Evolutionary conservation across 768 basidiomycete species (phyloP).

Genomic region (Tylopilus vinaceipallidus): DNA sequence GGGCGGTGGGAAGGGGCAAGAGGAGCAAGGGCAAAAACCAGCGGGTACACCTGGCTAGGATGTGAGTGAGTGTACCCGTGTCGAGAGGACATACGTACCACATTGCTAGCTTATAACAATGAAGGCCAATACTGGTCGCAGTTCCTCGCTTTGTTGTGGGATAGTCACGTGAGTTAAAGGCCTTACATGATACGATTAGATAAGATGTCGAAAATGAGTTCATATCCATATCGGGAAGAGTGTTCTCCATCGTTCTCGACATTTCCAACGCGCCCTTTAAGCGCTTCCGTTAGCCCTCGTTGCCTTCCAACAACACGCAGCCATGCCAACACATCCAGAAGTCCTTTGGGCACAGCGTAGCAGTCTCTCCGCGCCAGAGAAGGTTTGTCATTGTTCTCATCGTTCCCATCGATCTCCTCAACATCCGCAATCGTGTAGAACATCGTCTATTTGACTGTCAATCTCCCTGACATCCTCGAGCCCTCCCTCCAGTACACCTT

Average conservation of each 20-base stretch:
- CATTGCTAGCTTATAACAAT: no score
- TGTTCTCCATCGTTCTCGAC: constrained; percentile 33
- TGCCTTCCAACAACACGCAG: constrained; percentile 9
- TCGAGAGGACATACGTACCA: constrained; percentile 45
- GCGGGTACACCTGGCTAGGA: constrained; percentile 67
- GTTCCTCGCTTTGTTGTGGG: background rate
- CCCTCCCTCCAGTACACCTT: constrained; percentile 59
- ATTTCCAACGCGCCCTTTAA: constrained; percentile 26
- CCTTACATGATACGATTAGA: constrained; percentile 14
- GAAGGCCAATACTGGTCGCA: no score
- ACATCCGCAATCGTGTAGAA: constrained; percentile 50
- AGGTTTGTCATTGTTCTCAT: constrained; percentile 45
- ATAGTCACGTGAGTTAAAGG: constrained; percentile 16
- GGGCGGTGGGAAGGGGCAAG: constrained; percentile 74
- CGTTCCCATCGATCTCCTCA: background rate
- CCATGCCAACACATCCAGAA: constrained; percentile 70
- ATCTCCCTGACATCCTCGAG: constrained; percentile 70
- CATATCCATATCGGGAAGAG: constrained; percentile 17
- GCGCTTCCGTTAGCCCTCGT: background rate
- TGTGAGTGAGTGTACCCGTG: background rate
- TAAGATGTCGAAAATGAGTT: background rate
- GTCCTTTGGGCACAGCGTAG: constrained; percentile 95
- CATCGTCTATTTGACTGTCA: constrained; percentile 80
- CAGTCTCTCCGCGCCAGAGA: constrained; percentile 57
- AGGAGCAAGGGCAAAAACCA: constrained; percentile 82